Percentiles rank a stretch among this genome's conserved stretches.
Conservation (phyloP, 371 early-diverging fungal species). For the Mortierella sp. region DNA sequence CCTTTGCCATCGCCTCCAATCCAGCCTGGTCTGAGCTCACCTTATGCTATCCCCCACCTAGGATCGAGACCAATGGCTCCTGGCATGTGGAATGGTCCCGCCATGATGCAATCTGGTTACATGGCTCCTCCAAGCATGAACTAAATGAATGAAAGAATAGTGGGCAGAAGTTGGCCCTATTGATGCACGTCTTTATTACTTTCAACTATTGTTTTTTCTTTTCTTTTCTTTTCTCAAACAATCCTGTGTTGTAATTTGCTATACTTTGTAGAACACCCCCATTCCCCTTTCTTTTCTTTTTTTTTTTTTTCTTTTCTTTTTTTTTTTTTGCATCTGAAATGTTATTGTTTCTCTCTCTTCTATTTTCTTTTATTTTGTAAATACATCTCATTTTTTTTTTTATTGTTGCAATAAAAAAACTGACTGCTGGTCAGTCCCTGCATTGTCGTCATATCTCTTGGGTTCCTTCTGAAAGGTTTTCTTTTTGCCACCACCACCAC, state of each 20-base stretch:
- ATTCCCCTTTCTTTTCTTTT: background rate
- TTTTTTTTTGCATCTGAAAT: background rate
- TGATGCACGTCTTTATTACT: too few species aligned
- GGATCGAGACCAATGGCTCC: too few species aligned
- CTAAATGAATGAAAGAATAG: background rate
- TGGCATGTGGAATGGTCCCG: background rate
- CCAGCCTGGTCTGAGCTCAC: background rate
- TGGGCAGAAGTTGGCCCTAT: slow-evolving; percentile 8
- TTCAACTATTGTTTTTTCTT: too few species aligned
- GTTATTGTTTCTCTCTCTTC: background rate
- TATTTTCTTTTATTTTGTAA: too few species aligned
- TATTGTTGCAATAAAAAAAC: background rate
- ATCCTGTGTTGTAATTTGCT: background rate
- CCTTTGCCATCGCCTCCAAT: slow-evolving; percentile 1
- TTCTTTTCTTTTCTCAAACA: background rate
- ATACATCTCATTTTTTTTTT: too few species aligned
- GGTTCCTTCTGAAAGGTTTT: too few species aligned
- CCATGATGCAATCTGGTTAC: background rate
- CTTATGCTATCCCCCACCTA: too few species aligned
- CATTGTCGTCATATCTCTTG: too few species aligned
- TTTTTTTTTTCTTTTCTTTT: background rate
- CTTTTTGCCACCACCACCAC: background rate
- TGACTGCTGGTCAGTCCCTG: too few species aligned
- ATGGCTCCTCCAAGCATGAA: slow-evolving; percentile 18
- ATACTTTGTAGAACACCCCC: background rate